phyloP scores from a whole-genome alignment of 805 yeast species.

The Lachancea nothofagi region DNA sequence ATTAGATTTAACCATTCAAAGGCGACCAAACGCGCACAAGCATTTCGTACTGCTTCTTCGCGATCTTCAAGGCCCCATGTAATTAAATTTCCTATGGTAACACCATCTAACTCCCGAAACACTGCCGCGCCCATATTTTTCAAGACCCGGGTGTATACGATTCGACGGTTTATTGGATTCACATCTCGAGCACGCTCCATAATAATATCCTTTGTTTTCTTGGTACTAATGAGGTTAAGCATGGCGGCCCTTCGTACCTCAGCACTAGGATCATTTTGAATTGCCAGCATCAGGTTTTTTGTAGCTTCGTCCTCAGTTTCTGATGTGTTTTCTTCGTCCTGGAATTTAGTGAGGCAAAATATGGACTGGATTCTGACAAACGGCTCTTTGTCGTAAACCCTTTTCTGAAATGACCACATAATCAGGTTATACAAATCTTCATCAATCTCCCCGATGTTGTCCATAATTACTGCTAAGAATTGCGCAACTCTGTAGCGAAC shows the following conservation, averaged over 20 bases:
- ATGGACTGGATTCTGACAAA: conserved; percentile 80
- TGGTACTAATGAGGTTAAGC: conserved; percentile 56
- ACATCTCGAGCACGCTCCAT: conserved; percentile 81
- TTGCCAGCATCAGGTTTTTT: conserved; percentile 41
- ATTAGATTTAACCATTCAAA: conserved; percentile 65
- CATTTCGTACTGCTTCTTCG: conserved; percentile 63
- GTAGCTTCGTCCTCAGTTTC: conserved; percentile 43
- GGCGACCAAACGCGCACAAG: conserved; percentile 67
- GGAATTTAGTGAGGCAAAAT: conserved; percentile 72
- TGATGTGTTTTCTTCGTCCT: conserved; percentile 41
- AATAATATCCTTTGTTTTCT: conserved; percentile 48
- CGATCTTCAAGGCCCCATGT: conserved; percentile 87
- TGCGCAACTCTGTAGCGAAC: conserved; percentile 81
- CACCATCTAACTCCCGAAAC: conserved; percentile 29
- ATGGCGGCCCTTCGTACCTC: conserved; percentile 87
- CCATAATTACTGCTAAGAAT: conserved; percentile 63
- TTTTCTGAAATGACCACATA: conserved; percentile 51
- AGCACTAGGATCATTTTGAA: conserved; percentile 75
- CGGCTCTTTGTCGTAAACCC: conserved; percentile 73
- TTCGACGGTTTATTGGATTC: conserved; percentile 63
- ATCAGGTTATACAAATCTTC: conserved; percentile 62
- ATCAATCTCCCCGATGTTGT: conserved; percentile 68
- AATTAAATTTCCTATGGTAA: conserved; percentile 59
- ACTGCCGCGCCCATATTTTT: conserved; percentile 63
- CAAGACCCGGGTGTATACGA: conserved; percentile 62